Base-by-base conservation (phyloP, 345 rosid species). In the Clausena lansium region DNA sequence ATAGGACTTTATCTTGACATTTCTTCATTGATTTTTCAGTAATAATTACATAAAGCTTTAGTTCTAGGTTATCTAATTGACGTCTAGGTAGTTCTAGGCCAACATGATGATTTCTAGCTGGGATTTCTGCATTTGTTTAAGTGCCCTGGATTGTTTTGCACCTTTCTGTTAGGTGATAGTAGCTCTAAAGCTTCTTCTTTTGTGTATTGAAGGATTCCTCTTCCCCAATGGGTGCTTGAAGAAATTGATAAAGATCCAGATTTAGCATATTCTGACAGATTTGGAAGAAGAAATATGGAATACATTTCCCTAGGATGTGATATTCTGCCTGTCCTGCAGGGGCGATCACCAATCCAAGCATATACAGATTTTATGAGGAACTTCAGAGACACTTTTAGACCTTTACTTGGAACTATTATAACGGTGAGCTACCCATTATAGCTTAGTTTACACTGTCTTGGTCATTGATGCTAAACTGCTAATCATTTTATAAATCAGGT, bases 251-350 rank as follows among this genome's bases (percentile, higher is more conserved):
- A 78, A 70, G 72, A 89, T 77, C 89, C 89, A 72, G 90, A 87
- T 70, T 52, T 89, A 75, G 85, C 84, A 38, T 89, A 84, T 74
- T 67, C 83, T 58, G 90, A 89, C 77, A 74, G 83, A 80, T 85
- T 80, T 33, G 92, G 90, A 9, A 84, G 88, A 79, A 85, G 89
- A 76, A 89, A 80, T 68, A 69, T 50, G 69, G 90, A 89, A 75
- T 89, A 81, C 64, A 80, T 89, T 71, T 89, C 92, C 76, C 79
- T 89, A 33, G 92, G 92, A 33, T 89, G 92, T 72, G 92, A 89
- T 77, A 73, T 11, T 45, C 84, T 89, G 27, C 90, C 92, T 71
- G 85, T 89, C 41, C 71, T 89, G 76, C 71, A 13, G 33, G 92
- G 92, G 32, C 77, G 90, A 54, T 84, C 92, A 17, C 92, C 92